Base-by-base conservation (phyloP, 1,284 basidiomycete species). In the Lentinula novae-zelandiae region DNA sequence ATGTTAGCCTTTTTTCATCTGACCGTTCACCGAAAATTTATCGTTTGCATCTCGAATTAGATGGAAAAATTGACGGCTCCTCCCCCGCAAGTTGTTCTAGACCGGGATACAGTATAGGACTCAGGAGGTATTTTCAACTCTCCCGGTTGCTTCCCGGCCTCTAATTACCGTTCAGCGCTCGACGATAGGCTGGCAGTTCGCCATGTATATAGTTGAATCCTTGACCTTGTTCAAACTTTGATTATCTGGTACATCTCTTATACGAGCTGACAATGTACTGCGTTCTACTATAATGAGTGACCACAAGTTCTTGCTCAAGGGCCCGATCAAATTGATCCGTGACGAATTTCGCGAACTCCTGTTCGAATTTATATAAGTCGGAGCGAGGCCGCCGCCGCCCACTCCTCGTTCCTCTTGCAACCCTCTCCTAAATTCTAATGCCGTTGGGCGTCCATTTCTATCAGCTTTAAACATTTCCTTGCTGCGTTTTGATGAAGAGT, bases 1-100 rank as follows among this genome's bases (percentile, higher is more conserved):
- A 90, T 90, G 89, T 89, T 67, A 60, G 84, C 74, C 31, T 33
- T 53, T 34, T 49, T 39, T 53, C 27, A 27, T 15, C 42, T 42
- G 33, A 13, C 44, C 39, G 33, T 42, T 36, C n/a, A 58, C 51
- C 15, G 17, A 33, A 33, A 44, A 20, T 17, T 42, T 63, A 34
- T 20, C 62, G 42, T 3, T 55, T 52, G 33, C 50, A 13, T 31
- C 4, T n/a, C 13, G 34, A 42, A 17, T 15, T 60, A 75, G 74
- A 67, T 75, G 74, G 74, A 75, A 74, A 63, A 73, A 75, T 56
- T 75, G 54, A 56, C 5, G 1, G 1, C 2, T 44, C 10, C 38
- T 10, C 10, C 38, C 40, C n/a, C 40, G 17, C 0, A 7, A 27
- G 27, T 27, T 4, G 27, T 27, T 27, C 3, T 27, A 27, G 27